Evolutionary conservation across 2,329 filamentous ascomycete genomes (phyloP), one percentile per base, ranked within the genome.

Genomic region (Xylaria arbuscula): DNA sequence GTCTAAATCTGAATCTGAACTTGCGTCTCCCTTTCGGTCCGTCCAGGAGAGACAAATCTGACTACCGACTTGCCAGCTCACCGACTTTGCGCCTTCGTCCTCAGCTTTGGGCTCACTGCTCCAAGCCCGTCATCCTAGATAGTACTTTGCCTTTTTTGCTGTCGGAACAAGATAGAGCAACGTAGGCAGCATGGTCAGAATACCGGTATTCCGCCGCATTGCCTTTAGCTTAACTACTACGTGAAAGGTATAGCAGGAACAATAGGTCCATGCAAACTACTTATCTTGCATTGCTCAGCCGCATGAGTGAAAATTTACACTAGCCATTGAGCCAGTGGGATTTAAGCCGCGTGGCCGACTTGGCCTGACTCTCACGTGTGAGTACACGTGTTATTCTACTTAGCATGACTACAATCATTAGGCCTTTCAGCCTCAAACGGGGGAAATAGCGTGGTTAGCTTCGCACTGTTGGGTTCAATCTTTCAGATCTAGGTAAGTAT

Each of bases 351-450:
- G 61, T 42, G 40, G 34, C 50, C 32, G 47, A 15, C 40, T 17
- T 45, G 17, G 22, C 9, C 50, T 38, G 42, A 9, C 57, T 11
- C 34, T 48, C 56, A 19, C 6, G 32, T 54, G 19, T 45, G n/a
- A 7, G 40, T n/a, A 28, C 54, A 63, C 48, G 55, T 59, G 55
- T 45, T 51, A 55, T 32, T 53, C 42, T 38, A 28, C 28, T 28
- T 28, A 28, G 28, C 5, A 24, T 38, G 64, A 55, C 60, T 56
- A 15, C 22, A 17, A 45, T 13, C 4, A 53, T 17, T 34, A 28
- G 17, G 32, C 60, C 34, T 57, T 42, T 64, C 56, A 68, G 66
- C 66, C 56, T 61, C 61, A 53, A 32, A 45, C 34, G 45, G 24
- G 36, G 42, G 4, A 56, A 50, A 50, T 47, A 38, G 24, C 24